Percentiles rank a stretch among this genome's conserved stretches.
Evolutionary conservation across 2,329 filamentous ascomycete genomes (phyloP).

Genomic region (Aspergillus spinulosporus): DNA sequence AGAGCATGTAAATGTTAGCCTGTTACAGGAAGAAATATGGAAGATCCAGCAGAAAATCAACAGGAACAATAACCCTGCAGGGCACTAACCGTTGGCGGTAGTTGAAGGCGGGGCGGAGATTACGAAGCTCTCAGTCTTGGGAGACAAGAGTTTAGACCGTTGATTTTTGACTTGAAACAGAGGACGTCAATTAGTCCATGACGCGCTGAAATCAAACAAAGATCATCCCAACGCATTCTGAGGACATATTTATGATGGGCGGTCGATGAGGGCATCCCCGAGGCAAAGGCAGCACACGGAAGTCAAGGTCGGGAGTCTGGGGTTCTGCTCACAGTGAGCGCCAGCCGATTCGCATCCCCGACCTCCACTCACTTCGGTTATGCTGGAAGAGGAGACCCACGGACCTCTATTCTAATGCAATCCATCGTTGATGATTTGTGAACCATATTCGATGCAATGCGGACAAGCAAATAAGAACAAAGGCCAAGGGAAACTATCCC

Average conservation of each 20-base stretch:
- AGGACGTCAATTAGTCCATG: constrained; percentile 7
- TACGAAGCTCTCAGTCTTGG: neutral
- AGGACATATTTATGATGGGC: constrained; percentile 20
- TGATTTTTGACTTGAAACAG: neutral
- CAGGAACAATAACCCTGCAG: neutral
- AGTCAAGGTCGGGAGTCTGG: constrained; percentile 27
- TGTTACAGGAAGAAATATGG: neutral
- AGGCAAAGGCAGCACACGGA: constrained; percentile 26
- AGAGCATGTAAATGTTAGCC: neutral
- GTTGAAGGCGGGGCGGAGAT: neutral
- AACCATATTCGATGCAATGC: neutral
- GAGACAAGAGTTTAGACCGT: neutral
- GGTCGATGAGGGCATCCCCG: constrained; percentile 19
- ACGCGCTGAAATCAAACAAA: neutral
- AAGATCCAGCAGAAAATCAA: neutral
- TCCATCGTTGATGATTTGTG: constrained; percentile 5
- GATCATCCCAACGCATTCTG: neutral
- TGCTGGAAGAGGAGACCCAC: neutral
- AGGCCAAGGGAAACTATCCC: constrained; percentile 4
- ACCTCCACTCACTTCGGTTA: constrained; percentile 10
- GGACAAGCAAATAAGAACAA: neutral
- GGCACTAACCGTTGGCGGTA: constrained; percentile 15
- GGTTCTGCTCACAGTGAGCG: neutral
- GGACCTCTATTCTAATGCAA: neutral
- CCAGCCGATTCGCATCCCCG: constrained; percentile 23